These are phyloP conservation scores for Nevesoporus exiguus DNA, from an alignment of 768 basidiomycete species.

Conservation along the genomic window DNA sequence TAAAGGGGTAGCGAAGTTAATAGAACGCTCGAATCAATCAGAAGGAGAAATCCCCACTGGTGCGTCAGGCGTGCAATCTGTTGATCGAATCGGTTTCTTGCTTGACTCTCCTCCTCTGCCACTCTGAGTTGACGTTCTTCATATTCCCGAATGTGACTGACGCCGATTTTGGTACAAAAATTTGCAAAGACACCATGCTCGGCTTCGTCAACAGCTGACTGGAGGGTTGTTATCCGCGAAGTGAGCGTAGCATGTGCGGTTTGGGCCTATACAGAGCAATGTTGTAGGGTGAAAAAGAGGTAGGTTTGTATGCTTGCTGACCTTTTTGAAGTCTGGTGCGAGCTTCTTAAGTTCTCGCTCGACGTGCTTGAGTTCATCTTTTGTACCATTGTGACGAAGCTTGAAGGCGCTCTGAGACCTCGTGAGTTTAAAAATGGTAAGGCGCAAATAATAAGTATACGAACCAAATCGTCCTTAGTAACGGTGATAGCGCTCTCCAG, in stretches of 20 bases:
- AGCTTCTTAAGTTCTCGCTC: constrained; percentile 65
- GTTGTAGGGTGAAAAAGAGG: not conserved
- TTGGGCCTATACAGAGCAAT: constrained; percentile 43
- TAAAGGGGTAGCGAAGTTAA: constrained; percentile 1
- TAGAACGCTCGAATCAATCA: not conserved
- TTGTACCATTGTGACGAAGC: constrained; percentile 70
- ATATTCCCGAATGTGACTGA: constrained; percentile 85
- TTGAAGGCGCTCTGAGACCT: constrained; percentile 64
- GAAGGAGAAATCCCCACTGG: constrained; percentile 52
- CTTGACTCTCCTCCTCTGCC: constrained; percentile 85
- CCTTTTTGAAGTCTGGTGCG: constrained; percentile 71
- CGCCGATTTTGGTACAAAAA: constrained; percentile 80
- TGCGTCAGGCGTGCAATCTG: constrained; percentile 84
- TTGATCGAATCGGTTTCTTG: constrained; percentile 75
- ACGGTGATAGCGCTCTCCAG: constrained; percentile 76
- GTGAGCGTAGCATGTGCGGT: constrained; percentile 49
- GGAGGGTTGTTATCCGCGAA: constrained; percentile 52
- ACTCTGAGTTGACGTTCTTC: constrained; percentile 88
- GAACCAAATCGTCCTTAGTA: constrained; percentile 79
- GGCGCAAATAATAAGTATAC: constrained; percentile 17
- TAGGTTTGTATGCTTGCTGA: constrained; percentile 20
- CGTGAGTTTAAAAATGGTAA: not conserved
- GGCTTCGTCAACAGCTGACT: constrained; percentile 61
- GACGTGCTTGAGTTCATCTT: constrained; percentile 81
- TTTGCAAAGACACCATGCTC: constrained; percentile 75